Base-by-base conservation (phyloP, 495 filamentous ascomycete species). In the Podospora pseudopauciseta region DNA sequence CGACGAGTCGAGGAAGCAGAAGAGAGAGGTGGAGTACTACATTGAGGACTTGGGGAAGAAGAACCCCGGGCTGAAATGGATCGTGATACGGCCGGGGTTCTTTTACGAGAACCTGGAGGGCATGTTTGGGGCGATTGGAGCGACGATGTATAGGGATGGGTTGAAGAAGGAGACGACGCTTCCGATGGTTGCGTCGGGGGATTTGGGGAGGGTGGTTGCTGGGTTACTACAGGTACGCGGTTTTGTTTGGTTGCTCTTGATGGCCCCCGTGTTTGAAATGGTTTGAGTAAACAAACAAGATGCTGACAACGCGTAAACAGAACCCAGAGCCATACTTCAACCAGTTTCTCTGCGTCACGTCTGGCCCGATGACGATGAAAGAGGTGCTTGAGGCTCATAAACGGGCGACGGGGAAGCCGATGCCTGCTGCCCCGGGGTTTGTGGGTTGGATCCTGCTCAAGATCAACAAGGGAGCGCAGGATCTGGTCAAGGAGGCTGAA, bases 61-160 rank as follows among this genome's bases (percentile, higher is more conserved):
- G 27, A 63, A 30, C 7, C 26, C 34, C 16, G 7, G 53, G 13
- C 13, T 68, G 49, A 34, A 62, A 23, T 58, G 55, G 55, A 82
- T 77, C 3, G 74, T 81, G 28, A 61, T 83, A 15, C 72, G 79
- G 39, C 81, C 81, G 4, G 76, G 77, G 1, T 75, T 79, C 60
- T 83, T 83, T 69, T 77, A 79, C 74, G 80, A 83, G 67, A 81
- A 81, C 63, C 73, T 79, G 26, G 73, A 75, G 11, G 76, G 72
- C 1, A 62, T 70, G 1, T 54, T 78, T 20, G 77, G 77, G 1
- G 60, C 67, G 3, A 66, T 79, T 18, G 68, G 69, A 2, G 70
- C 71, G 0, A 55, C 67, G 3, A 26, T 79, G 11, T 64, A 76
- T 54, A 68, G 66, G 3, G 66, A 71, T 19, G 76, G 76, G 1